phyloP scores from a whole-genome alignment of 495 filamentous ascomycete species.

The Penicillium cosmopolitanum region DNA sequence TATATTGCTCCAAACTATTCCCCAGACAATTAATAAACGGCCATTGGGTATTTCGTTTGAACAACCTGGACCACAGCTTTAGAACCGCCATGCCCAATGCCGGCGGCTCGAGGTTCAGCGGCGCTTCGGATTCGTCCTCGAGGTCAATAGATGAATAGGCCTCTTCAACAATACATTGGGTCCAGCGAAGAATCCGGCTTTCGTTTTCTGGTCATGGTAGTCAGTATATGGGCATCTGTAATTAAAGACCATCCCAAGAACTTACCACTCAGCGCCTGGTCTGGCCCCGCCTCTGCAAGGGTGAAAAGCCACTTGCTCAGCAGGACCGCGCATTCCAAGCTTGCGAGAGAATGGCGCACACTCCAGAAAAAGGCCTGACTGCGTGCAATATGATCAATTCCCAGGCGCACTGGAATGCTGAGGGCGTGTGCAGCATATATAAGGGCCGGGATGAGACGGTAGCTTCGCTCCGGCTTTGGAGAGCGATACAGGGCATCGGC shows the following conservation, averaged over 20 bases:
- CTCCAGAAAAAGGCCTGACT: constrained; percentile 55
- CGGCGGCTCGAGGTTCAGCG: constrained; percentile 30
- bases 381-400: constrained; percentile 48
- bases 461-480: constrained; percentile 40
- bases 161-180: constrained; percentile 42
- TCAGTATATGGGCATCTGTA: constrained; percentile 1
- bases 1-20: constrained; percentile 40
- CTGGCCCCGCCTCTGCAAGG: constrained; percentile 33
- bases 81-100: constrained; percentile 39
- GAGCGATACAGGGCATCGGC: constrained; percentile 37
- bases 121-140: constrained; percentile 32
- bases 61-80: constrained; percentile 42
- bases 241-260: not conserved
- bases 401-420: constrained; percentile 44
- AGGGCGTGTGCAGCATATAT: constrained; percentile 45
- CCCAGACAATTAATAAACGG: constrained; percentile 46
- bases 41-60: constrained; percentile 44
- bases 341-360: constrained; percentile 51
- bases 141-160: constrained; percentile 43
- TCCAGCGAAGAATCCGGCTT: constrained; percentile 43
- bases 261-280: constrained; percentile 40
- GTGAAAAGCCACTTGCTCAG: constrained; percentile 54
- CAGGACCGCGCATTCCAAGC: constrained; percentile 52
- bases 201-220: constrained; percentile 36
- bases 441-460: constrained; percentile 42